A percentile compares a stretch with the other conserved stretches of the same genome.
Conservation (phyloP, 1,284 basidiomycete species). For the Pseudozyma pruni region DNA sequence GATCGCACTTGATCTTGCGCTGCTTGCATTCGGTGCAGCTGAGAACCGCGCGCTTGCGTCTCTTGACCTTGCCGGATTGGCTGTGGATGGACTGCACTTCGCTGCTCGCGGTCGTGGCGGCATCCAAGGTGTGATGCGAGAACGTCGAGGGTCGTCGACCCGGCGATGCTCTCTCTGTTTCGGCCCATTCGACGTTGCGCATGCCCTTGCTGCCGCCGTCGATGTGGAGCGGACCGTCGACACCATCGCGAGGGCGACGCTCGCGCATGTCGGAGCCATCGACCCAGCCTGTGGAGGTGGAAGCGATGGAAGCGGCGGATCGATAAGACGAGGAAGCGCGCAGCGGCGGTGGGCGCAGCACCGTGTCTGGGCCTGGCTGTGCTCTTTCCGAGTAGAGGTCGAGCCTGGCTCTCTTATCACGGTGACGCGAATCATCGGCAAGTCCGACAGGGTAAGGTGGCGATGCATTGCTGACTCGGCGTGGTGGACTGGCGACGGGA, state of each 20-base stretch:
- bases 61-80: constrained; percentile 40
- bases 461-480: constrained; percentile 27
- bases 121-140: constrained; percentile 23
- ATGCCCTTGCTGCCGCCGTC: constrained; percentile 7
- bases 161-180: constrained; percentile 8
- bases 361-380: constrained; percentile 6
- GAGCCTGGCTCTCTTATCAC: constrained; percentile 37
- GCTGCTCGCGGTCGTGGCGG: constrained; percentile 14
- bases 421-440: constrained; percentile 16
- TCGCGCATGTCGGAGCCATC: constrained; percentile 13
- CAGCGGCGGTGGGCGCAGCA: constrained; percentile 25
- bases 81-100: constrained; percentile 7
- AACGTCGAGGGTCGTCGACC: constrained; percentile 32
- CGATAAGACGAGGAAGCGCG: constrained; percentile 26
- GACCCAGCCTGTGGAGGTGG: constrained; percentile 17
- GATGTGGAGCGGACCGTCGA: constrained; percentile 4
- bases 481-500: constrained; percentile 12
- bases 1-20: constrained; percentile 59
- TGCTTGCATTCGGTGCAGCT: constrained; percentile 56
- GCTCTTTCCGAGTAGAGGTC: constrained; percentile 29
- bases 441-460: constrained; percentile 11
- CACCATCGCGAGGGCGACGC: constrained; percentile 17
- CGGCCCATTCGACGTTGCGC: constrained; percentile 21
- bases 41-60: constrained; percentile 47
- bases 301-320: constrained; percentile 16